phyloP scores from a whole-genome alignment of 208 protist genomes.

The Vickermania spadyakhi region DNA sequence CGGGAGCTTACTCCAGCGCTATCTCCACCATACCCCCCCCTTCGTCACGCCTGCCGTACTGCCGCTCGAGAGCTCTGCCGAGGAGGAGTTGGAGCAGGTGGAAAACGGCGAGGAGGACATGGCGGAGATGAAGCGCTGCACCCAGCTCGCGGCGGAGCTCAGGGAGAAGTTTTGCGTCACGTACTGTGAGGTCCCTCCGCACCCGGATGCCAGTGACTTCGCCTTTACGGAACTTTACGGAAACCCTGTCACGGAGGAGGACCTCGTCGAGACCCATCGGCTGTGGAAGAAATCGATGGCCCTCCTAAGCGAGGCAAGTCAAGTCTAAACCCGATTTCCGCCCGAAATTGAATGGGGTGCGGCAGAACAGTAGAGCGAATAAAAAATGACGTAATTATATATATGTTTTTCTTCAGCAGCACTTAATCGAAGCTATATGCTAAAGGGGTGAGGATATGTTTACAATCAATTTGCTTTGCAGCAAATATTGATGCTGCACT shows the following conservation, averaged over 20 bases:
- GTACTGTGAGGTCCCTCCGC: slow-evolving; percentile 46
- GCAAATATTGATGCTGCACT: no score
- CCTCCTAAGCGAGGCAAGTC: no score
- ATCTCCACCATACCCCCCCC: background rate
- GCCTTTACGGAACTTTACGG: slow-evolving; percentile 48
- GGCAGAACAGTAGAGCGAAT: no score
- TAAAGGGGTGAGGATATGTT: no score
- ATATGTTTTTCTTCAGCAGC: no score
- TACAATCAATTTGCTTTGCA: no score
- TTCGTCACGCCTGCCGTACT: no score
- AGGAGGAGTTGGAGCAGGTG: background rate
- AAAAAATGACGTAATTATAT: no score
- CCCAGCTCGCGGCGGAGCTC: slow-evolving; percentile 5
- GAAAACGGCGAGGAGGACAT: slow-evolving; percentile 12
- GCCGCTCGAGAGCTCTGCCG: background rate
- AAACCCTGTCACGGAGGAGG: slow-evolving; percentile 21
- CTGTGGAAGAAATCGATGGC: background rate
- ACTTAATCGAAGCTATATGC: no score
- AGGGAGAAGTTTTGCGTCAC: slow-evolving; percentile 33
- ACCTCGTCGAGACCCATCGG: slow-evolving; percentile 23
- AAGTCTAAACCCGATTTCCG: no score
- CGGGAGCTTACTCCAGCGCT: background rate
- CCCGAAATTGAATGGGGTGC: no score
- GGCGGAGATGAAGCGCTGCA: slow-evolving; percentile 4
- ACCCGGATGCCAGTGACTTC: slow-evolving; percentile 42